Base-by-base conservation (phyloP, 1,139 yeast species). In the Nakaseomyces uthaithaninus region DNA sequence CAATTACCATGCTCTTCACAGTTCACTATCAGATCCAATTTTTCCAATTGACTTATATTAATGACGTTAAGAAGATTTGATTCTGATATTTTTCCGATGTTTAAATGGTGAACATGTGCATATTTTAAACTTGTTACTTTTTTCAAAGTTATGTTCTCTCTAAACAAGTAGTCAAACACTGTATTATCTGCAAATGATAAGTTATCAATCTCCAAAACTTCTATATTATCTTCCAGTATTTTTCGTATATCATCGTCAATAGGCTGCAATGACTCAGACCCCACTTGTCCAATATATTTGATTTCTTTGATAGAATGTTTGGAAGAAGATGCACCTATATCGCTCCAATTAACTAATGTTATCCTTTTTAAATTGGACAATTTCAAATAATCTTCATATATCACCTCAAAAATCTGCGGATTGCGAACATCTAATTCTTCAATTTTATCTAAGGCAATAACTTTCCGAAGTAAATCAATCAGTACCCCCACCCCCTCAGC, bases 1-100 rank as follows among this genome's bases (percentile, higher is more conserved):
- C 80, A 75, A 0, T 54, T 59, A 18, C 54, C 46, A 25, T 65
- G 61, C 44, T 71, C 62, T 45, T 71, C 72, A 49, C 78, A 72
- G 1, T 74, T 72, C 16, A 69, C 47, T 10, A 58, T 61, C 27
- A 72, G 42, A 44, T 72, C 75, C 19, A 73, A 45, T 3, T 51
- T 57, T 34, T 54, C 45, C 5, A 72, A 35, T 1, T 47, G 25
- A 7, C 46, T 26, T 15, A 64, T 38, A 45, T 70, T 55, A 26
- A 71, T 44, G 7, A 54, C 45, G 3, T 55, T 43, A 4, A 65
- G 39, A 36, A 61, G 54, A 4, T 48, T 25, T 12, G 23, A 15
- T 6, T 36, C 24, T 17, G 38, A 51, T 3, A 57, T 46, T 42
- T 62, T 64, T 43, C 63, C 63, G 41, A 65, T 66, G 37, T 56